Base-by-base conservation (phyloP, 1,284 basidiomycete genomes). In the Prillingera fragicola region DNA sequence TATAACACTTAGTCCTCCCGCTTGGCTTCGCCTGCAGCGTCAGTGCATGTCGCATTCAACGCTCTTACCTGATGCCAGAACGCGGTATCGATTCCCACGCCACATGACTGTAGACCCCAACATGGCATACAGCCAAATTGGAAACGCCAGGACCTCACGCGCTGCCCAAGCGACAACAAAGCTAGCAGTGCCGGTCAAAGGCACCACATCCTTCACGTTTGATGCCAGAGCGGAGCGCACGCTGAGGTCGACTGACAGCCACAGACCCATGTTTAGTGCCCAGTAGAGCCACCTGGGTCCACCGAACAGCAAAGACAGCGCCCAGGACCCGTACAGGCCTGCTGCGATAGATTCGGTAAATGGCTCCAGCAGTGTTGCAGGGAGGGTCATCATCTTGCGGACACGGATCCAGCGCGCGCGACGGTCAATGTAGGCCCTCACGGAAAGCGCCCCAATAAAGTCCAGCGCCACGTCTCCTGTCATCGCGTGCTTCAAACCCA, bases 371-470 rank as follows among this genome's bases (percentile, higher is more conserved):
- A 94, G 48, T 1, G 89, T 94, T 5, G 88, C 88, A 6, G 78
- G 75, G 26, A 87, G 68, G 2, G 87, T 84, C 89, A 95, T 95
- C 60, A 82, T 82, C 66, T 92, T 94, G 43, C 91, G 80, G 21
- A 95, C 91, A 33, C 91, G 81, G 60, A 96, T 90, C 91, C 91
- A 96, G 7, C 91, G 81, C 23, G 89, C 81, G 17, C 91, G 80
- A 19, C 91, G 79, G 74, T 80, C 80, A 46, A 95, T 75, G 70
- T 95, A 96, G 56, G 83, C 85, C 21, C 70, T 67, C 38, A 95
- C 73, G 1, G 81, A 75, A 81, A 96, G 88, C 49, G 82, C 81
- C 18, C 88, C 89, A 31, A 96, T 80, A n/a, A 83, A 81, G 60
- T 95, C 94, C 32, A 80, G 78, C 2, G 85, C 90, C 36, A 92